These are phyloP conservation scores for Penicillium mononematosum DNA, from an alignment of 495 filamentous ascomycete genomes.

Conservation along the genomic window DNA sequence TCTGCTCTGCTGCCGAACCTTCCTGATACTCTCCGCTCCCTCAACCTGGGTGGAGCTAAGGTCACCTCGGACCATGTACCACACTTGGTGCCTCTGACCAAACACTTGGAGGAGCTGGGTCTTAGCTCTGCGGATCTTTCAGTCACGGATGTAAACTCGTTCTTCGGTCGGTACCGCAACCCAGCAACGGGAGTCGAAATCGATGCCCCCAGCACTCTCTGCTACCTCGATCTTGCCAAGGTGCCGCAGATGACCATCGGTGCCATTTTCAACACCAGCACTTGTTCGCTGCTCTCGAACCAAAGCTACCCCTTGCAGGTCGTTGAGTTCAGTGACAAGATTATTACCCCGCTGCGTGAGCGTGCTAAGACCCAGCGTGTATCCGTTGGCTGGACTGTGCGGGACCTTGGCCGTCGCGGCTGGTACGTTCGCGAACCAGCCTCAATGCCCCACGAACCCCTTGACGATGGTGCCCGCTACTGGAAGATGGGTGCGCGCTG, in stretches of 20 bases:
- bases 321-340: slow-evolving; percentile 72
- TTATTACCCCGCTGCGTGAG: slow-evolving; percentile 59
- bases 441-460: slow-evolving; percentile 31
- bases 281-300: slow-evolving; percentile 59
- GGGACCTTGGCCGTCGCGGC: slow-evolving; percentile 66
- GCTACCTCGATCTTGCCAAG: slow-evolving; percentile 73
- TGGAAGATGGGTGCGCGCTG: slow-evolving; percentile 92
- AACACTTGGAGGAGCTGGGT: slow-evolving; percentile 78
- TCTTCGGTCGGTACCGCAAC: slow-evolving; percentile 38
- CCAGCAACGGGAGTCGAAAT: slow-evolving; percentile 25
- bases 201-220: slow-evolving; percentile 64
- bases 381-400: slow-evolving; percentile 62
- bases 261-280: slow-evolving; percentile 57
- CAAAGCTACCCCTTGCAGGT: slow-evolving; percentile 73
- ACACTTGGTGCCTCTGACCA: slow-evolving; percentile 66
- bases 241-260: slow-evolving; percentile 56
- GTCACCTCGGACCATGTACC: slow-evolving; percentile 64
- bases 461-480: slow-evolving; percentile 53
- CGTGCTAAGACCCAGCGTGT: slow-evolving; percentile 49
- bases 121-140: slow-evolving; percentile 66
- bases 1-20: slow-evolving; percentile 65
- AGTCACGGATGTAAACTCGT: slow-evolving; percentile 59
- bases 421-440: slow-evolving; percentile 64
- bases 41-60: slow-evolving; percentile 75
- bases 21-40: slow-evolving; percentile 65